A percentile compares a stretch with the other conserved stretches of the same genome.
These are phyloP conservation scores for Hortiboletus campestris DNA, from an alignment of 768 basidiomycete species.

Conservation along the genomic window DNA sequence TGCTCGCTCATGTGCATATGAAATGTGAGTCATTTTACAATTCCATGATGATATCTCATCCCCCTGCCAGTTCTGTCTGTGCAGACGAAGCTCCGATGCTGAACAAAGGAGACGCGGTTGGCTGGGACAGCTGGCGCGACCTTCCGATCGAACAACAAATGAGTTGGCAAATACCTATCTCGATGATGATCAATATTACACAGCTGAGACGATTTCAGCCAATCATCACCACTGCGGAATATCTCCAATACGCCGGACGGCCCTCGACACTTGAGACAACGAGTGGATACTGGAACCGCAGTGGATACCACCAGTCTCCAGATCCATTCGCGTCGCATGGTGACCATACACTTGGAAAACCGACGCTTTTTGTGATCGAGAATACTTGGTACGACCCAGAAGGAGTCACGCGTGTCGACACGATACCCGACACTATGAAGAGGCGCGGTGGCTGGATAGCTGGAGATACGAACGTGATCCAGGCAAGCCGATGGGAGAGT, in stretches of 20 bases:
- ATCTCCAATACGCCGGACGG: conserved; percentile 37
- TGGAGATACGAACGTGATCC: conserved; percentile 10
- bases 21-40: conserved; percentile 26
- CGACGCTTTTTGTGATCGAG: conserved; percentile 34
- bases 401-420: conserved; percentile 37
- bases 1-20: conserved; percentile 42
- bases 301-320: conserved; percentile 21
- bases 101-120: conserved; percentile 40
- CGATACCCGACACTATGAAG: conserved; percentile 26
- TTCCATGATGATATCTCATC: background rate
- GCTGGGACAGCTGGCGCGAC: conserved; percentile 38
- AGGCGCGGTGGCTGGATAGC: conserved; percentile 26
- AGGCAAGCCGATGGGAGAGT: conserved; percentile 16
- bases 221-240: conserved; percentile 38
- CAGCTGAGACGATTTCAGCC: conserved; percentile 36
- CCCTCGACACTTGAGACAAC: conserved; percentile 32
- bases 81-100: conserved; percentile 41
- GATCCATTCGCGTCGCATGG: conserved; percentile 16
- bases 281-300: conserved; percentile 39
- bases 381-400: conserved; percentile 41
- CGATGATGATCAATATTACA: conserved; percentile 40
- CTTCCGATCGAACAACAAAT: conserved; percentile 35
- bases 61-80: conserved; percentile 29
- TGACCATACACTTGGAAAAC: conserved; percentile 16
- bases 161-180: conserved; percentile 33